phyloP scores from a whole-genome alignment of 257 asterid genomes.

The Solanum bukasovii region DNA sequence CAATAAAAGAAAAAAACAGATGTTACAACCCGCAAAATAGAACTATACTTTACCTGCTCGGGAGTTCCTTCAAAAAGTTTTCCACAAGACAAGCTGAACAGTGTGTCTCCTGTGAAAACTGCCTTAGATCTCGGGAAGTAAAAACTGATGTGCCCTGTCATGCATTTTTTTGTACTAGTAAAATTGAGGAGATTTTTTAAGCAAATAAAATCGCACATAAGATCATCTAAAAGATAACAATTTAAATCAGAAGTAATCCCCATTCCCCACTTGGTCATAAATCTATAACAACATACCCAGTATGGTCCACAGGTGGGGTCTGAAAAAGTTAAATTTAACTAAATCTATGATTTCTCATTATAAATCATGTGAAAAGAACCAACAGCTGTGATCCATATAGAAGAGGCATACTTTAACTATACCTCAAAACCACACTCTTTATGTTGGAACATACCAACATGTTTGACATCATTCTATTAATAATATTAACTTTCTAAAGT shows the following conservation, averaged over 20 bases:
- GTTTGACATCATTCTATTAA: background rate
- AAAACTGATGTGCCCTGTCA: constrained; percentile 81
- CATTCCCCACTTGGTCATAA: background rate
- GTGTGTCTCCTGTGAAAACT: constrained; percentile 86
- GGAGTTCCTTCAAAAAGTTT: constrained; percentile 94
- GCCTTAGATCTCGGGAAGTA: constrained; percentile 80
- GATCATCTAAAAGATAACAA: background rate
- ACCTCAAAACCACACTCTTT: background rate
- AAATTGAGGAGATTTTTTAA: background rate
- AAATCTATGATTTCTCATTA: background rate
- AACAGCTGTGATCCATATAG: background rate
- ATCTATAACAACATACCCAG: background rate
- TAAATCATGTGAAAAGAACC: background rate
- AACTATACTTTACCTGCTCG: constrained; percentile 41
- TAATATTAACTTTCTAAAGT: background rate
- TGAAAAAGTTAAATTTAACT: background rate
- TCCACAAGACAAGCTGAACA: constrained; percentile 96
- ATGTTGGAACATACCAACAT: background rate
- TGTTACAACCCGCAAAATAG: background rate
- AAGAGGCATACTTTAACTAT: background rate
- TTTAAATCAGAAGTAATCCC: background rate
- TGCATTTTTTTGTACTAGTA: background rate
- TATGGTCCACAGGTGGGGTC: background rate
- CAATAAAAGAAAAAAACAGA: background rate
- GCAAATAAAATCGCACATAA: background rate